Evolutionary conservation across 1,284 basidiomycete genomes (phyloP), one percentile per base, ranked within the genome.

Genomic region (Boletus subluridellus): DNA sequence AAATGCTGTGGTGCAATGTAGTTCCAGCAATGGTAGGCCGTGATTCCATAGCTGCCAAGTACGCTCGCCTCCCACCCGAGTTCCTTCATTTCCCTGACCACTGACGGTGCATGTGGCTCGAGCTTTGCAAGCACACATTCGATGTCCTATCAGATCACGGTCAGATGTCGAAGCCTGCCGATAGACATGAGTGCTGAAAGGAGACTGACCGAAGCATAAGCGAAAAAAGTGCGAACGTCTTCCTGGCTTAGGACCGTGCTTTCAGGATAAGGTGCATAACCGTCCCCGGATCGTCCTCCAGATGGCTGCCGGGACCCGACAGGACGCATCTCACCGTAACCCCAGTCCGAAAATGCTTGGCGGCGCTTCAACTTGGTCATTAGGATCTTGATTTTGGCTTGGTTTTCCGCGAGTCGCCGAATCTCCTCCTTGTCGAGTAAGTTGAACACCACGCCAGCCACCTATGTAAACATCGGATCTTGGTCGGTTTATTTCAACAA

Each of bases 1-100:
- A 32, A 28, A 26, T 54, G 46, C 9, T 54, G 45, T 0, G 46
- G 45, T 9, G 45, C 45, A 2, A 54, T 41, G n/a, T 47, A 54
- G 21, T 54, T 47, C 53, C 54, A 51, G 35, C 60, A 60, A 15
- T 60, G 60, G 26, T 49, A 60, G 0, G 52, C 57, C 0, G 49
- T 60, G 2, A 61, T 21, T 4, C 58, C 53, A 12, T 61, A 61
- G 3, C 15, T 2, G 1, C 57, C 44, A 5, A 60, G 59, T 5
- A 51, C 32, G 4, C 6, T 30, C 1, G 52, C 48, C 21, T 59
- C 21, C 44, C 0, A 1, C 0, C 57, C 52, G 6, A 59, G 42
- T 0, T 28, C 11, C n/a, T 42, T 50, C 57, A 60, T 42, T 0
- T 60, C 38, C 1, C 5, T 2, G 2, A 60, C 37, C 0, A 51